A percentile compares a stretch with the other conserved stretches of the same genome.
Conservation (phyloP, 345 rosid genomes). For the Luvunga scandens region DNA sequence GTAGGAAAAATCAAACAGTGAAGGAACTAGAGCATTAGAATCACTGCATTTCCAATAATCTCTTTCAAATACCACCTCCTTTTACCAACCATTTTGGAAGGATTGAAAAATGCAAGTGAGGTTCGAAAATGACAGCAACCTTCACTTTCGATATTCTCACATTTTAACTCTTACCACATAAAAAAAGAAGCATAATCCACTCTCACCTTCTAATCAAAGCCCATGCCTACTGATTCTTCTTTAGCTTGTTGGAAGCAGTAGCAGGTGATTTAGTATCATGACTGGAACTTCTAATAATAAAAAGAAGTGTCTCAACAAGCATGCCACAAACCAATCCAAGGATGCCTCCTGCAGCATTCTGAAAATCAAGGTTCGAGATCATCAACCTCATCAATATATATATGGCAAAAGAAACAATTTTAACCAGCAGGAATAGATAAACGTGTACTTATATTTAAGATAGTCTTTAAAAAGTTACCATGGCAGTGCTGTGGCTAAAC, state of each 20-base stretch:
- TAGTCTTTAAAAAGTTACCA: conserved; percentile 40
- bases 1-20: background rate
- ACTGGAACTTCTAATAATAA: conserved; percentile 68
- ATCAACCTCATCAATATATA: background rate
- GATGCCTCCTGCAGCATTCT: conserved; percentile 96
- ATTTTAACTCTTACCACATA: background rate
- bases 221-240: conserved; percentile 61
- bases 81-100: background rate
- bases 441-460: background rate
- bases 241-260: conserved; percentile 42
- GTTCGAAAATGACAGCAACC: background rate
- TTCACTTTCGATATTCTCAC: background rate
- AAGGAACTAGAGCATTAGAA: background rate
- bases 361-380: conserved; percentile 8
- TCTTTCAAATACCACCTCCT: background rate
- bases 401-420: background rate
- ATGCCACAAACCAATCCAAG: conserved; percentile 83
- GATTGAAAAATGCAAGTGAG: background rate
- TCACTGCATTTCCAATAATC: background rate
- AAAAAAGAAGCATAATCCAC: background rate
- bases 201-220: background rate
- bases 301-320: conserved; percentile 90
- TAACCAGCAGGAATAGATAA: background rate
- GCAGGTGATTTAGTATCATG: conserved; percentile 37
- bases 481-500: conserved; percentile 61